Conservation (phyloP, 139 green algal genomes). For the Haematococcus lacustris region DNA sequence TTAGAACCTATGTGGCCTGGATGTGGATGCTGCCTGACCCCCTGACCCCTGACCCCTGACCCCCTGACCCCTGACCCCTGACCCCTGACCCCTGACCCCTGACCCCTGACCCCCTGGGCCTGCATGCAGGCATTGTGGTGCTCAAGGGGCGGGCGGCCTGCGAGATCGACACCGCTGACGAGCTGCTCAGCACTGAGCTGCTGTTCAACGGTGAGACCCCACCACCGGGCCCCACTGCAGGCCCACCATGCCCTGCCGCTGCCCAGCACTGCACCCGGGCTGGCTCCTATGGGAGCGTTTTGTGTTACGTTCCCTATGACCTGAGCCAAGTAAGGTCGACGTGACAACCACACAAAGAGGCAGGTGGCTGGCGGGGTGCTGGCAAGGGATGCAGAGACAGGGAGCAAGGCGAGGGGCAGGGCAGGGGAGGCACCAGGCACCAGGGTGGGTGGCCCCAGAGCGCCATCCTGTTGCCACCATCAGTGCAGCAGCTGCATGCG, state of each 20-base stretch:
- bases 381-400: too few species aligned
- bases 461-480: too few species aligned
- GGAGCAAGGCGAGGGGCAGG: too few species aligned
- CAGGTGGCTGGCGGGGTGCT: too few species aligned
- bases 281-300: neutral
- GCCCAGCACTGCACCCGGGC: neutral
- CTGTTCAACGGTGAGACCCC: conserved; percentile 47
- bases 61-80: too few species aligned
- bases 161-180: conserved; percentile 81
- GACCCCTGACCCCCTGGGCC: neutral
- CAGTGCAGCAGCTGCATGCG: too few species aligned
- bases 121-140: conserved; percentile 28
- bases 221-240: neutral
- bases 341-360: too few species aligned
- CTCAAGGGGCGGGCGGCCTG: conserved; percentile 67
- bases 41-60: too few species aligned
- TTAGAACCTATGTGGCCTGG: too few species aligned
- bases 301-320: neutral
- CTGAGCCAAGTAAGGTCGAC: neutral
- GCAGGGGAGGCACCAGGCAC: too few species aligned
- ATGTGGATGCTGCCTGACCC: neutral
- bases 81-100: too few species aligned
- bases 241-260: neutral
- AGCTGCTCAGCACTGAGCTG: conserved; percentile 74
- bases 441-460: too few species aligned